A percentile compares a stretch with the other conserved stretches of the same genome.
phyloP scores from a whole-genome alignment of 2,329 filamentous ascomycete species.

The Calonectria pseudoturangicola region DNA sequence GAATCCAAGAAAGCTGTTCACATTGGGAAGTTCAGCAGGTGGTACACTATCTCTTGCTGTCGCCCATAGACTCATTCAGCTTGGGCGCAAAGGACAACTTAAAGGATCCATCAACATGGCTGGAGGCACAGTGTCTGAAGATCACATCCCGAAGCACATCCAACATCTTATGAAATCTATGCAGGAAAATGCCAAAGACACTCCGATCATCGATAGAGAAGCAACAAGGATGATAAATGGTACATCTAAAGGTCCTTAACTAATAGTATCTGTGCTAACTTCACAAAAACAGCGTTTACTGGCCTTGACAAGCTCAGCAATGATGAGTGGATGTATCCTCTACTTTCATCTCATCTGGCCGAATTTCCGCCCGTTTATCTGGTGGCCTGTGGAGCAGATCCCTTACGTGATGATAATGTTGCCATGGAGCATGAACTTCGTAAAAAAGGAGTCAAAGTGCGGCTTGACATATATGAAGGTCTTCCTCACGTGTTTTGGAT shows the following conservation, averaged over 20 bases:
- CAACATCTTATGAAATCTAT: constrained; percentile 12
- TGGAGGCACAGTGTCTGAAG: neutral
- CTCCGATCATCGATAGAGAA: neutral
- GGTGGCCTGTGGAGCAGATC: neutral
- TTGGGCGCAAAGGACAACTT: neutral
- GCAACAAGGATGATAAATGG: constrained; percentile 9
- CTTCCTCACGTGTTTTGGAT: constrained; percentile 8
- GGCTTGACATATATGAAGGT: neutral
- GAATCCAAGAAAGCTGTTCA: neutral
- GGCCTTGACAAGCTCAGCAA: neutral
- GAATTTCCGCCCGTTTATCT: neutral
- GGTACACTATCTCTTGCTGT: constrained; percentile 2
- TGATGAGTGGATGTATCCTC: neutral
- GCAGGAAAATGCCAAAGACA: neutral
- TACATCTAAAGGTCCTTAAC: neutral
- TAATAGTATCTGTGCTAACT: no score
- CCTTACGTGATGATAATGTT: constrained; percentile 3
- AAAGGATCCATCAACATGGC: constrained; percentile 6
- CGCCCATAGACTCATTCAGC: neutral
- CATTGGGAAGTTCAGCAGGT: neutral
- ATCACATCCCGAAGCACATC: neutral
- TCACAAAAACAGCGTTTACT: neutral
- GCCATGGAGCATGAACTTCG: constrained; percentile 15
- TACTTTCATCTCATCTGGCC: neutral
- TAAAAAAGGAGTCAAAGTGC: neutral